phyloP scores from a whole-genome alignment of 495 filamentous ascomycete genomes.

The Evernia prunastri region DNA sequence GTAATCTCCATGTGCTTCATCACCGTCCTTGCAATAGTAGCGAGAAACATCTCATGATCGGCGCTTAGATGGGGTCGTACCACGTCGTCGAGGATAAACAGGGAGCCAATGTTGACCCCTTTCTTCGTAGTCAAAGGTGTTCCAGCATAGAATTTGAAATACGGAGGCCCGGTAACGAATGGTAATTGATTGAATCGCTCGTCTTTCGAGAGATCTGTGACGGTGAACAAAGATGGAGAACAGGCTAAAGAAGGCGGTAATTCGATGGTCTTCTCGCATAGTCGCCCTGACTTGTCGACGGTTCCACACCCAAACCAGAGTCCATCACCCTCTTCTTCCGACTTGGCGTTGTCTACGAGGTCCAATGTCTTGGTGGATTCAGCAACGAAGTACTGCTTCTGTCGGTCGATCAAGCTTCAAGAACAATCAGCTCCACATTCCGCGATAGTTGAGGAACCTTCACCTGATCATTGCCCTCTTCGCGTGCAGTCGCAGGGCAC shows the following conservation, averaged over 20 bases:
- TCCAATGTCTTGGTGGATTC: constrained; percentile 44
- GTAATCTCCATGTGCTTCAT: constrained; percentile 59
- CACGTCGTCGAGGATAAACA: constrained; percentile 56
- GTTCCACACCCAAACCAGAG: constrained; percentile 41
- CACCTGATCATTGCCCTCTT: constrained; percentile 44
- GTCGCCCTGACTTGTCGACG: constrained; percentile 39
- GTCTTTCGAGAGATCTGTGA: constrained; percentile 35
- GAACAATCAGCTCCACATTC: constrained; percentile 13
- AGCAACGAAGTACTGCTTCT: constrained; percentile 49
- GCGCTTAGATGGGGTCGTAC: constrained; percentile 35
- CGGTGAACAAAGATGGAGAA: constrained; percentile 24
- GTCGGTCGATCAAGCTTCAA: constrained; percentile 33
- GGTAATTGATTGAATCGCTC: constrained; percentile 38
- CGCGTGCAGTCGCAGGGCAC: constrained; percentile 43
- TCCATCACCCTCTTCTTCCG: constrained; percentile 35
- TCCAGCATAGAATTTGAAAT: constrained; percentile 45
- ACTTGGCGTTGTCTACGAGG: constrained; percentile 30
- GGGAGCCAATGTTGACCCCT: constrained; percentile 63
- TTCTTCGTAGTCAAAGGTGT: constrained; percentile 58
- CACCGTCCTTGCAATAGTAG: constrained; percentile 47
- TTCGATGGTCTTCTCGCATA: constrained; percentile 38
- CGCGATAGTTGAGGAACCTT: background rate
- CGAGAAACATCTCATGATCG: constrained; percentile 38
- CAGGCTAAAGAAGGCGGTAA: constrained; percentile 1
- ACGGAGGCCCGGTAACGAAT: constrained; percentile 38